phyloP scores from a whole-genome alignment of 371 early-diverging fungal genomes.

The Mortierella sp. region DNA sequence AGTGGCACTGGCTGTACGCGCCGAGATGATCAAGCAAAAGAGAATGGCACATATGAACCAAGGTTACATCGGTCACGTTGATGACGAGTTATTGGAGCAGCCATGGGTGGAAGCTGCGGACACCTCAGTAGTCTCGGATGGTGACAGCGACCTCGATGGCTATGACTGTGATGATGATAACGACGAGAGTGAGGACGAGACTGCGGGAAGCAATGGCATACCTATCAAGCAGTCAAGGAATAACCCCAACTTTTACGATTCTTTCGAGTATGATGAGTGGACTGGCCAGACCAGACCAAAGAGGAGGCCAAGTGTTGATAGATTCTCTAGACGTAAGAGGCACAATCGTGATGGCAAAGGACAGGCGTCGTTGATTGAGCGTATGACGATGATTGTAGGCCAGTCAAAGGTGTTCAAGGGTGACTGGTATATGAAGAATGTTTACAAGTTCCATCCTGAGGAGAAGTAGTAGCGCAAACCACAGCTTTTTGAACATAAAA shows the following conservation, averaged over 20 bases:
- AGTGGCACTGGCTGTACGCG: slow-evolving; percentile 41
- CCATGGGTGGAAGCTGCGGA: slow-evolving; percentile 28
- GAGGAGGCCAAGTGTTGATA: slow-evolving; percentile 15
- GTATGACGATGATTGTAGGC: slow-evolving; percentile 52
- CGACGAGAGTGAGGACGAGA: slow-evolving; percentile 8
- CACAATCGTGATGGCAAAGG: slow-evolving; percentile 18
- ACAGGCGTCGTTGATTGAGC: slow-evolving; percentile 33
- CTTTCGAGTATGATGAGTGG: slow-evolving; percentile 43
- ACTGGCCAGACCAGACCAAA: slow-evolving; percentile 26
- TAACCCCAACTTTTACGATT: slow-evolving; percentile 8
- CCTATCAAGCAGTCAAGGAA: neutral
- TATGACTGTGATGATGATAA: neutral
- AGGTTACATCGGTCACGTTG: neutral
- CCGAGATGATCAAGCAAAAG: slow-evolving; percentile 42
- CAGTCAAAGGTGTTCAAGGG: slow-evolving; percentile 52
- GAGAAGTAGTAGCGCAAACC: neutral
- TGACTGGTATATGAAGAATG: slow-evolving; percentile 53
- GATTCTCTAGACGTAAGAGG: slow-evolving; percentile 45
- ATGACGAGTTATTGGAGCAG: slow-evolving; percentile 9
- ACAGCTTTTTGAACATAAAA: no score
- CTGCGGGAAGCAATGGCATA: neutral
- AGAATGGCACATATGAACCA: slow-evolving; percentile 15
- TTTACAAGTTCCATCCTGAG: slow-evolving; percentile 34
- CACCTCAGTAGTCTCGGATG: slow-evolving; percentile 3
- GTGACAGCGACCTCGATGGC: slow-evolving; percentile 11